Conservation (phyloP, 352 stramenopile genomes). For the Pythium aristosporum region DNA sequence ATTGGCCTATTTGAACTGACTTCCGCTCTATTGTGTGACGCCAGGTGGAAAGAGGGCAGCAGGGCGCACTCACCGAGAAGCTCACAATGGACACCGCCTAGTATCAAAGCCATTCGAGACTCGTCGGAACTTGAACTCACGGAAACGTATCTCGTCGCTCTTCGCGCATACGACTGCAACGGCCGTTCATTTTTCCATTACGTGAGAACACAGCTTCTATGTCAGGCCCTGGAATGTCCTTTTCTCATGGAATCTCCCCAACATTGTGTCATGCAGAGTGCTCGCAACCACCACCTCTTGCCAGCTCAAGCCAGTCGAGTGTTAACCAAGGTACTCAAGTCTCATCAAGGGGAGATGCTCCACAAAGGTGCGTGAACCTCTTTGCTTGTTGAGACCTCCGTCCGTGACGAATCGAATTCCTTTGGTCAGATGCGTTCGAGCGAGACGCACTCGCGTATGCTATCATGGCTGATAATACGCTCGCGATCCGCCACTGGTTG, state of each 20-base stretch:
- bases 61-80: slow-evolving; percentile 5
- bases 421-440: slow-evolving; percentile 35
- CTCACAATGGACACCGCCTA: slow-evolving; percentile 35
- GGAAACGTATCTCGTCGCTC: slow-evolving; percentile 35
- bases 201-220: slow-evolving; percentile 26
- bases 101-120: slow-evolving; percentile 42
- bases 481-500: slow-evolving; percentile 38
- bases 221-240: background rate
- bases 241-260: background rate
- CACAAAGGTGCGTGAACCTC: slow-evolving; percentile 1
- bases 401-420: background rate
- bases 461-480: slow-evolving; percentile 35
- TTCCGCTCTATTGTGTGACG: background rate
- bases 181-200: slow-evolving; percentile 59
- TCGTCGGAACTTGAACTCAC: slow-evolving; percentile 26
- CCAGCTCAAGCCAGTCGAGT: background rate
- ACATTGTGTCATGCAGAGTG: slow-evolving; percentile 3
- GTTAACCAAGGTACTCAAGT: slow-evolving; percentile 1
- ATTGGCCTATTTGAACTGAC: background rate
- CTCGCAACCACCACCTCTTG: slow-evolving; percentile 1
- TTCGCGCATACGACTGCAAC: slow-evolving; percentile 34
- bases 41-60: slow-evolving; percentile 1
- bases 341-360: background rate
- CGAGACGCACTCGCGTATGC: slow-evolving; percentile 55
- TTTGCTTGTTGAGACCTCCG: background rate